phyloP scores from a whole-genome alignment of 495 filamentous ascomycete species.

The Hapsidospora chrysogenum region DNA sequence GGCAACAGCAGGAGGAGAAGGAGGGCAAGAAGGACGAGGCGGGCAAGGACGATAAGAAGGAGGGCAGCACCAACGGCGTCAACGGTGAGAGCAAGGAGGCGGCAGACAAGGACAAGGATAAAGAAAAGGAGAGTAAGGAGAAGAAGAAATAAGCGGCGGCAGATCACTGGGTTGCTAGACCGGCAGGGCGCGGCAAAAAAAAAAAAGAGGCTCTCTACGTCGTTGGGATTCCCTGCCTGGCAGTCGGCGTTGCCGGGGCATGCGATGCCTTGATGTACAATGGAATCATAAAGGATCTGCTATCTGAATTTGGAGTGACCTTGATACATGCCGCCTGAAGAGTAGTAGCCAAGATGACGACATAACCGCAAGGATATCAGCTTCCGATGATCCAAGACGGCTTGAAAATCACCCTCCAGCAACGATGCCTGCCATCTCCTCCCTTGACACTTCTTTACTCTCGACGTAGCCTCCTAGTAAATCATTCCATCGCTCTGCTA shows the following conservation, averaged over 20 bases:
- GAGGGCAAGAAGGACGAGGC: conserved; percentile 67
- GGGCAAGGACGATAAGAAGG: conserved; percentile 38
- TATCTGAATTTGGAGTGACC: no score
- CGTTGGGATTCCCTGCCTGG: no score
- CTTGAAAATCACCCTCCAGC: background rate
- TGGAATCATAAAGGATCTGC: background rate
- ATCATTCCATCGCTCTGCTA: conserved; percentile 47
- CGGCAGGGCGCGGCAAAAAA: no score
- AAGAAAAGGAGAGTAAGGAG: conserved; percentile 21
- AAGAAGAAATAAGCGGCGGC: conserved; percentile 22
- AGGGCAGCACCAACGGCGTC: conserved; percentile 13
- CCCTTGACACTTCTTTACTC: conserved; percentile 33
- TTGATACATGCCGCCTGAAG: no score
- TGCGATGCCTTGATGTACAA: no score
- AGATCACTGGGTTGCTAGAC: no score
- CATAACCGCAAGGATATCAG: no score
- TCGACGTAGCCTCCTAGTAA: conserved; percentile 39
- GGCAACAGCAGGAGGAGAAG: conserved; percentile 91
- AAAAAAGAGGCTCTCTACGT: no score
- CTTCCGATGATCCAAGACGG: no score
- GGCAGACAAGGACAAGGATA: conserved; percentile 46
- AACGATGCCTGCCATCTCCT: conserved; percentile 64
- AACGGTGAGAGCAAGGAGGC: conserved; percentile 50
- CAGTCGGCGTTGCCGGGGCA: no score
- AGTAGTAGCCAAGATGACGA: no score